Evolutionary conservation across 164 flowering plant genomes (phyloP).

Genomic region (Amborella trichopoda): DNA sequence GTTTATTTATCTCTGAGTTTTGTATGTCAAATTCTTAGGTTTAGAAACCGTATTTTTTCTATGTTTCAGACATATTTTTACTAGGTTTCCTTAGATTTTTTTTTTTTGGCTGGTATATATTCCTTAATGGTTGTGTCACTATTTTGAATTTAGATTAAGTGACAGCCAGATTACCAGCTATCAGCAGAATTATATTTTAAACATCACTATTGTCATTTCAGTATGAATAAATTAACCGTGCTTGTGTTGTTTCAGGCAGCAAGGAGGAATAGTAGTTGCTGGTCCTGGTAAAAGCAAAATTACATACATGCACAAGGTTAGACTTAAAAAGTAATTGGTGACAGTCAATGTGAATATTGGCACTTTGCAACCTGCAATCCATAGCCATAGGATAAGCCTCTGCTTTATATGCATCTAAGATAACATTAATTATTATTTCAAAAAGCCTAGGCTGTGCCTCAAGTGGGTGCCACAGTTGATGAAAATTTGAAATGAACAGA

Average conservation of each 20-base stretch:
- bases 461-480: not conserved
- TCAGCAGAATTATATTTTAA: too few relatives aligned
- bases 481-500: not conserved
- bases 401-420: not conserved
- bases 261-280: slow-evolving; percentile 90
- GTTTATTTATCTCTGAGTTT: too few relatives aligned
- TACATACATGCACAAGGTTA: slow-evolving; percentile 72
- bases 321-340: too few relatives aligned
- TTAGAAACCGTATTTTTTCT: too few relatives aligned
- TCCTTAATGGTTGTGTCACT: not conserved
- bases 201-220: too few relatives aligned
- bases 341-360: too few relatives aligned
- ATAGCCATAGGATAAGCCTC: too few relatives aligned
- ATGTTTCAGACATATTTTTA: too few relatives aligned
- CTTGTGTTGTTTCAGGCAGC: slow-evolving; percentile 45
- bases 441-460: not conserved
- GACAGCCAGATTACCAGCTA: not conserved
- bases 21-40: too few relatives aligned
- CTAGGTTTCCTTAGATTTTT: not conserved
- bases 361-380: too few relatives aligned
- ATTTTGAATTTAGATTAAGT: not conserved
- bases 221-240: not conserved
- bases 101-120: not conserved
- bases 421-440: not conserved
- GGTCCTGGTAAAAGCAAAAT: slow-evolving; percentile 89